These are phyloP conservation scores for Kandelia obovata DNA, from an alignment of 345 rosid species.

Conservation along the genomic window DNA sequence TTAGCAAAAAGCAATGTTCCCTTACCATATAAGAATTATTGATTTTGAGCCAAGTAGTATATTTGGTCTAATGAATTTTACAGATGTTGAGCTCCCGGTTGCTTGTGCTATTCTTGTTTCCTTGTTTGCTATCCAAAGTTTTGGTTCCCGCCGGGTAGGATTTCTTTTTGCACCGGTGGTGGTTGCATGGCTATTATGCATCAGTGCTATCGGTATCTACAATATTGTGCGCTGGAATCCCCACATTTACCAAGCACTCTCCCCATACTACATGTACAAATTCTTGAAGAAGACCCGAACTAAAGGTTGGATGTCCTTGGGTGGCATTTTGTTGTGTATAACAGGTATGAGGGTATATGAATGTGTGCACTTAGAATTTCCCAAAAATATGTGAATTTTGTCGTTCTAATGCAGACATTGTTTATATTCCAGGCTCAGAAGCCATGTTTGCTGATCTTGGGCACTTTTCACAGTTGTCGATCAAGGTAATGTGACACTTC, in stretches of 20 bases:
- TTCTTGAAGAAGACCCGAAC: constrained; percentile 1
- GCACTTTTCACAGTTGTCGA: neutral
- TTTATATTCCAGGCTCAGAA: neutral
- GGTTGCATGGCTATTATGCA: neutral
- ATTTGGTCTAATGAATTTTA: neutral
- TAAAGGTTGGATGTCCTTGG: constrained; percentile 1
- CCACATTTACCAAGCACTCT: neutral
- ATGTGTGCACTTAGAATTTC: neutral
- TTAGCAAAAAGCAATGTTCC: neutral
- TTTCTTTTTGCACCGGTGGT: constrained; percentile 1
- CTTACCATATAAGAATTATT: neutral
- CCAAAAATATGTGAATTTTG: neutral
- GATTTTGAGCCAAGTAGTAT: neutral
- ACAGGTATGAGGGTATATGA: neutral
- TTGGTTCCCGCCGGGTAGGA: neutral
- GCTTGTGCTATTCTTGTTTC: neutral
- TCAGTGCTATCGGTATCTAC: constrained; percentile 2
- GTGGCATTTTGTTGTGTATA: neutral
- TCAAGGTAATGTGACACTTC: neutral
- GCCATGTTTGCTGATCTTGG: constrained; percentile 7
- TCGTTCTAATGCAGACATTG: neutral
- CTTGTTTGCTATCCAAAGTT: neutral
- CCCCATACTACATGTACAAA: neutral
- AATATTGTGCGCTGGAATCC: neutral
- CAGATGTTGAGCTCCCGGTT: constrained; percentile 20